Conservation (phyloP, 2,329 filamentous ascomycete species). For the Fusarium mundagurra region DNA sequence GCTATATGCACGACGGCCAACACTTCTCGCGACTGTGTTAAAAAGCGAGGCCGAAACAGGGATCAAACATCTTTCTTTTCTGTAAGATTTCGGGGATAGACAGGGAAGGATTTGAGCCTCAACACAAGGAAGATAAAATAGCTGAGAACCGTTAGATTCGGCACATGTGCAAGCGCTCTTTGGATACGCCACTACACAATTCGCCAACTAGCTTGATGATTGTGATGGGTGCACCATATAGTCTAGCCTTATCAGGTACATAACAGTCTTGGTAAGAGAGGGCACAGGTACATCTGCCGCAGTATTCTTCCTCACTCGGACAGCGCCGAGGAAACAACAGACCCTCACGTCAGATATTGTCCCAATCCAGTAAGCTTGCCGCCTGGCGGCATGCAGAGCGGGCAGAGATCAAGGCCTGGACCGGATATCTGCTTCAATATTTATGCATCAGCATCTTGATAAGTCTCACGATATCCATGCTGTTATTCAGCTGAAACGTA, state of each 20-base stretch:
- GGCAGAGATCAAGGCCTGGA: neutral
- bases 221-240: neutral
- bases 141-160: neutral
- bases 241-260: neutral
- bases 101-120: accelerated
- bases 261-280: neutral
- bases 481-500: too few species aligned
- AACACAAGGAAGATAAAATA: too few species aligned
- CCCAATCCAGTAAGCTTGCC: neutral
- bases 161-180: neutral
- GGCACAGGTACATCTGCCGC: neutral
- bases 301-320: neutral
- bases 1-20: neutral
- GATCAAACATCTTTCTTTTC: accelerated
- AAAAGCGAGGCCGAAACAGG: constrained; percentile 25
- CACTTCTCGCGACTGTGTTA: constrained; percentile 14
- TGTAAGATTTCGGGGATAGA: accelerated
- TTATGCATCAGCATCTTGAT: neutral
- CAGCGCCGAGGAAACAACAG: neutral
- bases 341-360: neutral
- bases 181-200: neutral
- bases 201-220: neutral
- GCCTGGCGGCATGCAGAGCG: neutral
- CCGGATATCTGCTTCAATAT: neutral
- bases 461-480: neutral